Evolutionary conservation across 1,139 yeast species (phyloP).

Genomic region (Yamadazyma dendronema): DNA sequence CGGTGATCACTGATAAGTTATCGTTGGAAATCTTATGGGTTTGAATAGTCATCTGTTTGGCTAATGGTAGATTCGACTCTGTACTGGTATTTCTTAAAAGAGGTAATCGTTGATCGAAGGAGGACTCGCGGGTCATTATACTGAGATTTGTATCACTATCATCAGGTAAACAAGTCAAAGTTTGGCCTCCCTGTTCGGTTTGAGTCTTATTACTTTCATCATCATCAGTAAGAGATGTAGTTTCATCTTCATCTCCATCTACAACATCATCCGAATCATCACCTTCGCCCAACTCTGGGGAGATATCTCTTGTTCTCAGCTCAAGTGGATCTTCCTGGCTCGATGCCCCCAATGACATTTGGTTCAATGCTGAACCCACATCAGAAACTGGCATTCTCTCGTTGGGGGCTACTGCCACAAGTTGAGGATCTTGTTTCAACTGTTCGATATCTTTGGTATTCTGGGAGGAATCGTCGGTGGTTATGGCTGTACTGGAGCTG

Average conservation of each 20-base stretch:
- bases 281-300: not conserved
- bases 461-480: slow-evolving; percentile 10
- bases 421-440: not conserved
- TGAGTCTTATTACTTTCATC: not conserved
- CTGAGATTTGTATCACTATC: slow-evolving; percentile 19
- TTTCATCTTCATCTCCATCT: not conserved
- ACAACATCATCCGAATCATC: not conserved
- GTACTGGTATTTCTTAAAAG: slow-evolving; percentile 28
- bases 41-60: slow-evolving; percentile 9
- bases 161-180: slow-evolving; percentile 7
- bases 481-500: slow-evolving; percentile 12
- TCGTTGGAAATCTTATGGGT: slow-evolving; percentile 17
- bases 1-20: slow-evolving; percentile 18
- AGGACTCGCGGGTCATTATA: slow-evolving; percentile 21
- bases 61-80: slow-evolving; percentile 18
- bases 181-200: not conserved
- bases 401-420: too few relatives aligned
- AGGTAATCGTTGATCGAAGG: slow-evolving; percentile 33
- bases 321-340: too few relatives aligned
- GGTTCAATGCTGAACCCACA: not conserved
- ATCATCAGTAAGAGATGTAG: not conserved
- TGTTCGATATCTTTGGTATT: slow-evolving; percentile 1
- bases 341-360: too few relatives aligned
- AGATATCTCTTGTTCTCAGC: not conserved
- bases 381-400: not conserved